These are phyloP conservation scores for Colletotrichum magnum DNA, from an alignment of 2,329 filamentous ascomycete species.

Conservation along the genomic window DNA sequence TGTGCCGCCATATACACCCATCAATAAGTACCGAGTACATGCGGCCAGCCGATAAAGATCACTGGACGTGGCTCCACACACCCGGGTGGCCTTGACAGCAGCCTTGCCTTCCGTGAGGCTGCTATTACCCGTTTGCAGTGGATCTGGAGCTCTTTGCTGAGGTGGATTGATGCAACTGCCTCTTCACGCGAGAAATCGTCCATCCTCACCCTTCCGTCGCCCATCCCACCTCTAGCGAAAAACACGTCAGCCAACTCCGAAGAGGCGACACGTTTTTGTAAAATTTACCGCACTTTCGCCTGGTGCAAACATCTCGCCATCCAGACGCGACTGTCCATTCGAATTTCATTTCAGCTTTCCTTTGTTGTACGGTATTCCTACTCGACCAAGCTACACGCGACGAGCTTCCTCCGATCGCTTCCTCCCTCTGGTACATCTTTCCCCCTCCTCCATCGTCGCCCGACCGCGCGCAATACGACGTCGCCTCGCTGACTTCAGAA, in stretches of 20 bases:
- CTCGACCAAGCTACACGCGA: conserved; percentile 33
- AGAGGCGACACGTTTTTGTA: neutral
- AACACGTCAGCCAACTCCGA: conserved; percentile 3
- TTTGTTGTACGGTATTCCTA: conserved; percentile 28
- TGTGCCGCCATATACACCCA: neutral
- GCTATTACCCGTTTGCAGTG: conserved; percentile 35
- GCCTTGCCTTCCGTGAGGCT: conserved; percentile 40
- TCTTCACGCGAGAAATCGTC: conserved; percentile 38
- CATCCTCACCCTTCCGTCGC: conserved; percentile 22
- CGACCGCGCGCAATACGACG: neutral
- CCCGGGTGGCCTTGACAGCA: conserved; percentile 16
- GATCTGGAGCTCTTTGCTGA: conserved; percentile 30
- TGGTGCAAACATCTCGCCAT: neutral
- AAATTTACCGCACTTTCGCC: neutral
- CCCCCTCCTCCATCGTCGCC: neutral
- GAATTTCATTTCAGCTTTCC: conserved; percentile 3
- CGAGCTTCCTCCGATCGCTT: conserved; percentile 24
- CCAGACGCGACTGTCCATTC: conserved; percentile 14
- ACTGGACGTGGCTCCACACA: conserved; percentile 4
- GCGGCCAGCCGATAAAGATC: conserved; percentile 14
- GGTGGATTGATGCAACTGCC: conserved; percentile 30
- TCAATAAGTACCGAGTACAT: conserved; percentile 16
- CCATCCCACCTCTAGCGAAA: conserved; percentile 4
- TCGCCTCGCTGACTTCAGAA: conserved; percentile 11
- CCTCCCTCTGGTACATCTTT: conserved; percentile 24